These are phyloP conservation scores for Neurospora sp. DNA, from an alignment of 495 filamentous ascomycete species.

Conservation along the genomic window DNA sequence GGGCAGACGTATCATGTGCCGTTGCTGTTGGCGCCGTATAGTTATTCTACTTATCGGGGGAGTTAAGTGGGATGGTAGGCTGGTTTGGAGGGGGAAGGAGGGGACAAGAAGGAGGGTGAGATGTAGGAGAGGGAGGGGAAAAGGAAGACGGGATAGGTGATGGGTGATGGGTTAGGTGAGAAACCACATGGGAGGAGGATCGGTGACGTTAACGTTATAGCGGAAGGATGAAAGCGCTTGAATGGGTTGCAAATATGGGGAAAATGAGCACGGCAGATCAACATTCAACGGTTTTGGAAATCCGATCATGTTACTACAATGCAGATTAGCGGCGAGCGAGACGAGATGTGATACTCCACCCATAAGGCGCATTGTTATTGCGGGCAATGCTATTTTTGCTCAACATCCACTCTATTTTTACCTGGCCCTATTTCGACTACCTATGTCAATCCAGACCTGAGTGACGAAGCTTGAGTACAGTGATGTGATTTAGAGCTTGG, in stretches of 20 bases:
- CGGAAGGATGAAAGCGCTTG: background rate
- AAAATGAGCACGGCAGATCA: background rate
- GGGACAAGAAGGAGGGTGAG: no score
- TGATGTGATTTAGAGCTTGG: background rate
- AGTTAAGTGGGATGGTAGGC: constrained; percentile 22
- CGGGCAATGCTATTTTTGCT: background rate
- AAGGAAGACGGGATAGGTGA: background rate
- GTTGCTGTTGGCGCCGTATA: constrained; percentile 77
- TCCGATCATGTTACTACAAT: no score
- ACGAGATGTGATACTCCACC: background rate
- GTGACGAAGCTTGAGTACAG: background rate
- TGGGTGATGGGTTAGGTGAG: background rate
- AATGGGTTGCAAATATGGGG: background rate
- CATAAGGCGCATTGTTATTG: background rate
- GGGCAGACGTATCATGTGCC: constrained; percentile 88
- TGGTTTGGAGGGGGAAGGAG: no score
- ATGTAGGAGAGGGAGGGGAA: no score
- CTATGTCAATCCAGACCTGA: background rate
- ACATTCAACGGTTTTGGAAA: background rate
- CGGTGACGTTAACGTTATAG: background rate
- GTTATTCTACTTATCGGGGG: constrained; percentile 89
- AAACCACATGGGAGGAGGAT: background rate
- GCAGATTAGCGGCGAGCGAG: background rate
- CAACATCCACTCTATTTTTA: background rate
- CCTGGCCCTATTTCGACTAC: background rate